phyloP scores from a whole-genome alignment of 2,329 filamentous ascomycete genomes.

The Exophiala alcalophila region DNA sequence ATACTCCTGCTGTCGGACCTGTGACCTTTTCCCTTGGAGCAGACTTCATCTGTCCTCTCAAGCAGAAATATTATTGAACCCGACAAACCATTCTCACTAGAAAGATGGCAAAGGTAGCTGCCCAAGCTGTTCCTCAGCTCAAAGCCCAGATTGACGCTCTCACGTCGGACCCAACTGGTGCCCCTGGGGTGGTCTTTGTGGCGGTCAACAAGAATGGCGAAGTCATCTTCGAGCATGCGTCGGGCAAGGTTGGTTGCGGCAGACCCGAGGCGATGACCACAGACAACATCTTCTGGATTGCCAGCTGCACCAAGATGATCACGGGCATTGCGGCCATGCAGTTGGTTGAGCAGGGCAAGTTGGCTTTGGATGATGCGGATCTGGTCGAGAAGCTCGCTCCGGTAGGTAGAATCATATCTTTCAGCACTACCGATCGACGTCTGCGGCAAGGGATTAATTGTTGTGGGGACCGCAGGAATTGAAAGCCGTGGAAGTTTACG shows the following conservation, averaged over 20 bases:
- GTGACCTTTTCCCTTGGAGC: too few relatives aligned
- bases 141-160: constrained; percentile 28
- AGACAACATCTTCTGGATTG: constrained; percentile 47
- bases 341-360: constrained; percentile 52
- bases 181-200: constrained; percentile 30
- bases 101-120: constrained; percentile 28
- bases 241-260: constrained; percentile 30
- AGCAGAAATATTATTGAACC: too few relatives aligned
- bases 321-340: constrained; percentile 55
- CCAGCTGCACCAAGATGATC: constrained; percentile 58
- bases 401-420: too few relatives aligned
- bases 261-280: constrained; percentile 29
- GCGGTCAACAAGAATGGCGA: constrained; percentile 33
- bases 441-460: background rate
- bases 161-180: constrained; percentile 22
- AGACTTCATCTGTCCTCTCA: too few relatives aligned
- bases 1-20: too few relatives aligned
- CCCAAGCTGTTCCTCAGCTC: constrained; percentile 22
- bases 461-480: constrained; percentile 40
- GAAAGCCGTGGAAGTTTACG: constrained; percentile 47
- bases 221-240: constrained; percentile 33
- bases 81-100: too few relatives aligned
- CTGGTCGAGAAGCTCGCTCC: constrained; percentile 48
- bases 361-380: constrained; percentile 50
- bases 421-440: background rate